phyloP scores from a whole-genome alignment of 176 grass and related monocot species.

The Urochloa ruziziensis region DNA sequence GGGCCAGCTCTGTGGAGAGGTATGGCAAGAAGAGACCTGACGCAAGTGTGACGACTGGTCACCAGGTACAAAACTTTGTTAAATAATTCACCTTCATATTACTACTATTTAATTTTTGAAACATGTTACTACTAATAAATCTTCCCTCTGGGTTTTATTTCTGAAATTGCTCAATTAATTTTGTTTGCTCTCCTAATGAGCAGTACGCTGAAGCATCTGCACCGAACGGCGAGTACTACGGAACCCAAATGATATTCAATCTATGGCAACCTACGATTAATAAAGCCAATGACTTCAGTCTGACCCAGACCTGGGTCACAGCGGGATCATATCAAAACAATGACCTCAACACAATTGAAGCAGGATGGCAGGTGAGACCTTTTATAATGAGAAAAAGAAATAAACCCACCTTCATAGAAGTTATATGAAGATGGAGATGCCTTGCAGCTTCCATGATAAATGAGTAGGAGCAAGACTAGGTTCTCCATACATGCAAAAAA shows the following conservation, averaged over 20 bases:
- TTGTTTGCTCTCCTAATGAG: too few relatives aligned
- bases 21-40: constrained; percentile 62
- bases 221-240: too few relatives aligned
- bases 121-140: neutral
- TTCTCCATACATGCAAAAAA: too few relatives aligned
- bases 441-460: too few relatives aligned
- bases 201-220: too few relatives aligned
- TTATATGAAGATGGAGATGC: too few relatives aligned
- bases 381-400: too few relatives aligned
- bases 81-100: too few relatives aligned
- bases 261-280: constrained; percentile 76
- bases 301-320: constrained; percentile 75
- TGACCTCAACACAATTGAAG: constrained; percentile 88
- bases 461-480: too few relatives aligned
- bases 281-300: constrained; percentile 75
- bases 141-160: neutral
- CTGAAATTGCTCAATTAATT: neutral
- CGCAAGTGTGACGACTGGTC: constrained; percentile 48
- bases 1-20: constrained; percentile 49
- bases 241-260: constrained; percentile 73
- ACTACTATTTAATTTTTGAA: too few relatives aligned
- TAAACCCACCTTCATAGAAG: too few relatives aligned
- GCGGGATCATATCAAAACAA: constrained; percentile 55
- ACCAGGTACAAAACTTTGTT: constrained; percentile 44
- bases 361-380: constrained; percentile 73